Conservation (phyloP, 139 green algal genomes). For the Picochlorum costavermella region DNA sequence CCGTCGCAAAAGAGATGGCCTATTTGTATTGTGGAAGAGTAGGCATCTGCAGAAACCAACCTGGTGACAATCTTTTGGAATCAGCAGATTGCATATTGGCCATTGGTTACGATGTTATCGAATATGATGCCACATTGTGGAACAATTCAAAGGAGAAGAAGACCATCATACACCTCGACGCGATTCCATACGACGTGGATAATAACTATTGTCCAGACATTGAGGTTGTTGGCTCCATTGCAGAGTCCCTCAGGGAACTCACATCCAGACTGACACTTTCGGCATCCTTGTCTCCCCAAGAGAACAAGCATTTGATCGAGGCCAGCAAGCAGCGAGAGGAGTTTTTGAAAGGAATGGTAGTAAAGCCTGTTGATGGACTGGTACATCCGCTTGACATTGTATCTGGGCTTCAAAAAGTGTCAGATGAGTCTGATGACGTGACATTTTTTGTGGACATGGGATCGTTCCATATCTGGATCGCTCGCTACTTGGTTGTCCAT, state of each 20-base stretch:
- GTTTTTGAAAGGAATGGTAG: background rate
- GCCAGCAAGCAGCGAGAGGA: background rate
- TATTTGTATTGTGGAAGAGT: constrained; percentile 13
- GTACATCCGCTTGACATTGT: background rate
- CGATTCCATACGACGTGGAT: constrained; percentile 10
- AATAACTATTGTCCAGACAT: constrained; percentile 12
- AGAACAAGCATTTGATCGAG: background rate
- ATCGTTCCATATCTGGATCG: constrained; percentile 10
- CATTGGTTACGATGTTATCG: constrained; percentile 12
- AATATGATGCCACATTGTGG: constrained; percentile 13
- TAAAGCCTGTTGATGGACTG: background rate
- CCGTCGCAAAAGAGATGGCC: constrained; percentile 6
- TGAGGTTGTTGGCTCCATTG: constrained; percentile 15
- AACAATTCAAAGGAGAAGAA: constrained; percentile 1
- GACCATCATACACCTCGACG: constrained; percentile 15
- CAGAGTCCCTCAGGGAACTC: background rate
- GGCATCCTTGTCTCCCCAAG: background rate
- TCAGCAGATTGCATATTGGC: constrained; percentile 6
- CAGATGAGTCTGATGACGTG: background rate
- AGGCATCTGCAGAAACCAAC: constrained; percentile 8
- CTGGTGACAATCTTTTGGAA: constrained; percentile 13
- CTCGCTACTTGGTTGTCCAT: constrained; percentile 10
- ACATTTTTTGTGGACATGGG: constrained; percentile 14
- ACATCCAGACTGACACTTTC: constrained; percentile 4
- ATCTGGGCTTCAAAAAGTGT: background rate